phyloP scores from a whole-genome alignment of 2,329 filamentous ascomycete species.

The Curvularia eragrostidis region DNA sequence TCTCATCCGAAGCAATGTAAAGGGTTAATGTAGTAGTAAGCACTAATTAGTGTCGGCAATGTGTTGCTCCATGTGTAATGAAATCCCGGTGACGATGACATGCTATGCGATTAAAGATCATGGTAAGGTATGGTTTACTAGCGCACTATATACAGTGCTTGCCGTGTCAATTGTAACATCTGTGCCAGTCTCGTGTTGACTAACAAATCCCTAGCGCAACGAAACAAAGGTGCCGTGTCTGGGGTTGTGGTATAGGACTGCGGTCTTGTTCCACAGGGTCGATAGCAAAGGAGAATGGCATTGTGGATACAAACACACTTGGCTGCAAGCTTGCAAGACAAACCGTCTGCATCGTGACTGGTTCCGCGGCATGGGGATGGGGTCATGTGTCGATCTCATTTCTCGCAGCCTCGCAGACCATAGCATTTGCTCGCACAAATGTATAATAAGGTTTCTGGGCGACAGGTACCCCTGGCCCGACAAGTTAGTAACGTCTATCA shows the following conservation, averaged over 20 bases:
- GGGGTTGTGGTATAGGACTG: neutral
- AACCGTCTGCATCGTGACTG: neutral
- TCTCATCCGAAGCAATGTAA: neutral
- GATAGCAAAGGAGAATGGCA: constrained; percentile 4
- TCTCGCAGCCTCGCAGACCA: neutral
- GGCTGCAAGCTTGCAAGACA: constrained; percentile 3
- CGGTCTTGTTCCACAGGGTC: constrained; percentile 1
- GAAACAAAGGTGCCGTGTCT: neutral
- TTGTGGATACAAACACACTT: constrained; percentile 10
- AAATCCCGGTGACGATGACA: neutral
- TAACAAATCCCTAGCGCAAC: neutral
- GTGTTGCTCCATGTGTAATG: neutral
- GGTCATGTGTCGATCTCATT: neutral
- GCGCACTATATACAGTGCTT: neutral
- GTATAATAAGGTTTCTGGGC: constrained; percentile 3
- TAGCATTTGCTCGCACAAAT: neutral
- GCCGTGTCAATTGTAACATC: neutral
- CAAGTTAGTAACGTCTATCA: constrained; percentile 15
- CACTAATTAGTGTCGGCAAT: neutral
- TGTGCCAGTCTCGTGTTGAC: neutral
- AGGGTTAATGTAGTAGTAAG: neutral
- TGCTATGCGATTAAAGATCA: neutral
- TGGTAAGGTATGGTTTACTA: neutral
- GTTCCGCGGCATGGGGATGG: neutral
- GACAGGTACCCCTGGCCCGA: constrained; percentile 5